Conservation (phyloP, 1,284 basidiomycete genomes). For the Leccinum angustisporum region DNA sequence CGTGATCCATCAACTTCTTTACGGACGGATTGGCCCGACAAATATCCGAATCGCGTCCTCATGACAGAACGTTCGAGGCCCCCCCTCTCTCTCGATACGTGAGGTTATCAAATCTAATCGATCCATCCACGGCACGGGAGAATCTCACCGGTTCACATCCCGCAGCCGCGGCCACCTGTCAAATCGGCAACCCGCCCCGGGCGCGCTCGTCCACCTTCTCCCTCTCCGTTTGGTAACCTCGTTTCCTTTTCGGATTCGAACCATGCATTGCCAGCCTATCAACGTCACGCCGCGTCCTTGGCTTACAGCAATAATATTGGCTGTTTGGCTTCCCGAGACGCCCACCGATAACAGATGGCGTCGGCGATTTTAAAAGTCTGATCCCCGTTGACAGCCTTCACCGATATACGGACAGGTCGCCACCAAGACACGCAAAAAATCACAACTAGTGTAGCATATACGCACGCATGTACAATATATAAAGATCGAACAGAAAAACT, state of each 20-base stretch:
- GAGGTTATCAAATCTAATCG: background rate
- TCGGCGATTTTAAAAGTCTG: too few relatives aligned
- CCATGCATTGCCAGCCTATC: background rate
- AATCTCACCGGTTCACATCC: background rate
- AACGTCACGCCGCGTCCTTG: conserved; percentile 5
- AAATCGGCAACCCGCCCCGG: background rate
- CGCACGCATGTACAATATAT: background rate
- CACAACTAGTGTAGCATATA: conserved; percentile 20
- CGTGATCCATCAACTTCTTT: background rate
- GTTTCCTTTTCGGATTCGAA: background rate
- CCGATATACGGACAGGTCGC: background rate
- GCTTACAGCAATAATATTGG: background rate
- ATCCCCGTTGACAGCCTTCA: background rate
- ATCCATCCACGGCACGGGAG: too few relatives aligned
- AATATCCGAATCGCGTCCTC: background rate
- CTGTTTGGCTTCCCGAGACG: conserved; percentile 5
- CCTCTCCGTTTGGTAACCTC: background rate
- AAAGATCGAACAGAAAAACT: background rate
- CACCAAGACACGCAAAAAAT: background rate
- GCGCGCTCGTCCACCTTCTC: background rate
- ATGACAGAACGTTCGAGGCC: background rate
- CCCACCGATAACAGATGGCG: background rate
- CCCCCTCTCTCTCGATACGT: background rate
- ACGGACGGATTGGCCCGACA: background rate
- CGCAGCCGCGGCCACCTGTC: conserved; percentile 3